These are phyloP conservation scores for Oryza meyeriana DNA, from an alignment of 176 grass and related monocot genomes.

Conservation along the genomic window DNA sequence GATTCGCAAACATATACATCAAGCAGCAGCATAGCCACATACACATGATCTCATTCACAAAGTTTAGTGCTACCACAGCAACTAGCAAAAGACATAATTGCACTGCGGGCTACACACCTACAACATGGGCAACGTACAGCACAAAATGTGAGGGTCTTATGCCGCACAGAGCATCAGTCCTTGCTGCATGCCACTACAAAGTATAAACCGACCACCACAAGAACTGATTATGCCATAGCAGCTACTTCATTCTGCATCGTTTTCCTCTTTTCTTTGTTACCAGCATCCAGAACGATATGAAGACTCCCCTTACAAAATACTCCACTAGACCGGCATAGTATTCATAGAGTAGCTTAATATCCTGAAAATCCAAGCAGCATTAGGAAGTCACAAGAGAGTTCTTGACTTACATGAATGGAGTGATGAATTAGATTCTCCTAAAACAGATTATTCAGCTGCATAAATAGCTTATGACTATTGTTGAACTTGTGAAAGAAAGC, in stretches of 20 bases:
- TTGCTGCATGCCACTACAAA: background rate
- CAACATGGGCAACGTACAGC: background rate
- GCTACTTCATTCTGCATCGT: background rate
- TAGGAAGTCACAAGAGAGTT: background rate
- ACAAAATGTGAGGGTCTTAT: background rate
- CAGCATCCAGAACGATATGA: background rate
- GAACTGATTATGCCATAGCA: background rate
- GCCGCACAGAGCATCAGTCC: background rate
- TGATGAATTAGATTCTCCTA: background rate
- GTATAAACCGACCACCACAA: background rate
- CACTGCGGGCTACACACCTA: background rate
- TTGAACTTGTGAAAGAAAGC: background rate
- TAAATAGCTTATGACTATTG: background rate
- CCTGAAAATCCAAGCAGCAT: constrained; percentile 16
- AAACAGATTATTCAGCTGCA: background rate
- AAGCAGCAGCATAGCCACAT: background rate
- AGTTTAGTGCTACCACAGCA: background rate
- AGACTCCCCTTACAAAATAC: background rate
- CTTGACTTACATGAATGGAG: background rate
- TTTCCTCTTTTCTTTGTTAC: background rate
- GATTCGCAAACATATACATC: too few relatives aligned
- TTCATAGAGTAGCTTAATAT: constrained; percentile 5
- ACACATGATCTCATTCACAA: background rate
- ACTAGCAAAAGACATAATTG: background rate
- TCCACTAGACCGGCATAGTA: background rate